Conservation (phyloP, 75 land plant species). For the Larix kaempferi region DNA sequence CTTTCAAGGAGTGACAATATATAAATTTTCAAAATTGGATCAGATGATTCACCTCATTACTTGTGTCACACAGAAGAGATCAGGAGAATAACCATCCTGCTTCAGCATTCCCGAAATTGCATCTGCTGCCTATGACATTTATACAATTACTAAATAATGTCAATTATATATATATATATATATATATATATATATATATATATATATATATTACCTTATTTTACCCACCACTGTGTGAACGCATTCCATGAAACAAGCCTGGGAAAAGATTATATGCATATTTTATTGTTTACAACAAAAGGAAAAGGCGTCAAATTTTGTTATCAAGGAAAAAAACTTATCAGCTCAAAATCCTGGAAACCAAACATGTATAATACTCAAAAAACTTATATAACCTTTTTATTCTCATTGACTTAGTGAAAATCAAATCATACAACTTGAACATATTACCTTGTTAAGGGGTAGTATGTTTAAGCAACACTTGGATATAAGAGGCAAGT, state of each 20-base stretch:
- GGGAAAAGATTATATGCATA: background rate
- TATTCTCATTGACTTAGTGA: too few relatives aligned
- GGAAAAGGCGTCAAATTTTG: background rate
- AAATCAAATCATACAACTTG: too few relatives aligned
- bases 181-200: background rate
- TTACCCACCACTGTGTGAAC: background rate
- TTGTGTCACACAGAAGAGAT: conserved; percentile 67
- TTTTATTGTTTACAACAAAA: background rate
- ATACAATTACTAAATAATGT: background rate
- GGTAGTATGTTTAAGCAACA: too few relatives aligned
- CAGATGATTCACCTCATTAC: conserved; percentile 49
- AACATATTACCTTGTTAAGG: too few relatives aligned
- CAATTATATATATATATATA: background rate
- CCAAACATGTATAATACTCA: background rate
- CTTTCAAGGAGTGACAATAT: background rate
- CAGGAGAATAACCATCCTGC: conserved; percentile 52
- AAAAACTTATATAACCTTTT: background rate
- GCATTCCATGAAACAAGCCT: background rate
- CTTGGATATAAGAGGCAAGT: too few relatives aligned
- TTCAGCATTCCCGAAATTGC: conserved; percentile 67
- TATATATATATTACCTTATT: background rate
- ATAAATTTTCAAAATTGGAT: background rate
- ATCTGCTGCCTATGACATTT: conserved; percentile 56
- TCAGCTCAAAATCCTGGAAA: background rate
- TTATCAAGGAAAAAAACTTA: background rate